Conservation (phyloP, 2,329 filamentous ascomycete species). For the Aureobasidium sp. region DNA sequence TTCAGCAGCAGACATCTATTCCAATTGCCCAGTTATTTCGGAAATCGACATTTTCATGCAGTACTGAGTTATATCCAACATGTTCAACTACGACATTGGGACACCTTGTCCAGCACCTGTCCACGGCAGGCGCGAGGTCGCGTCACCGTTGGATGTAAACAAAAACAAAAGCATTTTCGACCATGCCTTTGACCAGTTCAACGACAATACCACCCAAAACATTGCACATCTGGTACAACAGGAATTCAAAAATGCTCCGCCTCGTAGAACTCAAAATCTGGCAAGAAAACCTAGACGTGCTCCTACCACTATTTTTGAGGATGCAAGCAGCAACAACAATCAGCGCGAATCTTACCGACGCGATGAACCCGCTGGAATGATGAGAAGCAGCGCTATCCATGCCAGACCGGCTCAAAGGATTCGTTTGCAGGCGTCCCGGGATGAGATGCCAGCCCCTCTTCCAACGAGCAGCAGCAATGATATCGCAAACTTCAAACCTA, state of each 20-base stretch:
- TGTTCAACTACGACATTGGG: constrained; percentile 7
- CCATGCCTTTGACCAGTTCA: constrained; percentile 6
- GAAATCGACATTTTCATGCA: not conserved
- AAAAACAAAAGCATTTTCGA: constrained; percentile 13
- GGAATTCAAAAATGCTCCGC: constrained; percentile 24
- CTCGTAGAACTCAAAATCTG: constrained; percentile 23
- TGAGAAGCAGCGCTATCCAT: constrained; percentile 17
- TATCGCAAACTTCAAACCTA: constrained; percentile 2
- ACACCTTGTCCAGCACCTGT: constrained; percentile 9
- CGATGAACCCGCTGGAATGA: not conserved
- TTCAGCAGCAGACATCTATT: not conserved
- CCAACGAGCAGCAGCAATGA: not conserved
- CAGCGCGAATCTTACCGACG: not conserved
- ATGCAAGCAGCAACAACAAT: constrained; percentile 17
- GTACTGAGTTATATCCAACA: not conserved
- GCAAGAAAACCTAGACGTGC: constrained; percentile 20
- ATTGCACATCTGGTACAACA: constrained; percentile 21
- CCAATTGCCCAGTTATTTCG: not conserved
- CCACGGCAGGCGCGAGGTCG: not conserved
- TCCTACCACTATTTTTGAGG: constrained; percentile 28
- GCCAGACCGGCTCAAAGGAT: constrained; percentile 15
- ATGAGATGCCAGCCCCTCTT: not conserved
- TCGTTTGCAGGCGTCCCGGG: not conserved
- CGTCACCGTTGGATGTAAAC: constrained; percentile 13
- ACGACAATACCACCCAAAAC: constrained; percentile 19